A percentile compares a stretch with the other conserved stretches of the same genome.
Conservation (phyloP, 1,284 basidiomycete species). For the Ganoderma leucocontextum region DNA sequence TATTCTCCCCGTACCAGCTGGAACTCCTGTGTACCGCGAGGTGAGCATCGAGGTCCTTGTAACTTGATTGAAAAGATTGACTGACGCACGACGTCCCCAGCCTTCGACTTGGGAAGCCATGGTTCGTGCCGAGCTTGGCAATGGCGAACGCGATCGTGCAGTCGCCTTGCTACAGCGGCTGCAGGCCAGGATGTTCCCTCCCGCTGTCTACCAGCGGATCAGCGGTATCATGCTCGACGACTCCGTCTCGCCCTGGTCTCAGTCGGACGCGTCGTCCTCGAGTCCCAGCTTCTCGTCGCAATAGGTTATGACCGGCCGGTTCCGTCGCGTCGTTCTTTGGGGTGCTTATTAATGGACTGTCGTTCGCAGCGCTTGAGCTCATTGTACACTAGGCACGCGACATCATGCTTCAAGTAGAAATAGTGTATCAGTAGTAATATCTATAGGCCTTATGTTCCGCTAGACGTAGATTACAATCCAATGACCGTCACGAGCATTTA, state of each 20-base stretch:
- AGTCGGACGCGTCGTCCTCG: constrained; percentile 23
- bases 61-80: not conserved
- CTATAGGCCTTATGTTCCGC: constrained; percentile 11
- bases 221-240: constrained; percentile 52
- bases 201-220: constrained; percentile 52
- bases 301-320: constrained; percentile 14
- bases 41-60: constrained; percentile 52
- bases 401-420: constrained; percentile 12
- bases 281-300: constrained; percentile 21
- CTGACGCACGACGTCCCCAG: constrained; percentile 45
- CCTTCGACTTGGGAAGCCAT: constrained; percentile 94
- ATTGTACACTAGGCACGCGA: constrained; percentile 18
- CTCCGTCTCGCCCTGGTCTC: constrained; percentile 44
- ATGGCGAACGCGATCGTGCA: constrained; percentile 78
- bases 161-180: constrained; percentile 79
- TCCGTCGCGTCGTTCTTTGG: constrained; percentile 16
- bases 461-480: constrained; percentile 19
- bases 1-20: constrained; percentile 32
- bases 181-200: constrained; percentile 78
- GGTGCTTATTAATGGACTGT: constrained; percentile 4
- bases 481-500: constrained; percentile 13
- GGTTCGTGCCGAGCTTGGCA: constrained; percentile 90
- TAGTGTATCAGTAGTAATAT: constrained; percentile 22
- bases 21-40: constrained; percentile 87
- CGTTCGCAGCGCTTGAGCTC: constrained; percentile 6